Percentiles rank a stretch among this genome's conserved stretches.
These are phyloP conservation scores for Aspergillus persii DNA, from an alignment of 2,329 filamentous ascomycete species.

Conservation along the genomic window DNA sequence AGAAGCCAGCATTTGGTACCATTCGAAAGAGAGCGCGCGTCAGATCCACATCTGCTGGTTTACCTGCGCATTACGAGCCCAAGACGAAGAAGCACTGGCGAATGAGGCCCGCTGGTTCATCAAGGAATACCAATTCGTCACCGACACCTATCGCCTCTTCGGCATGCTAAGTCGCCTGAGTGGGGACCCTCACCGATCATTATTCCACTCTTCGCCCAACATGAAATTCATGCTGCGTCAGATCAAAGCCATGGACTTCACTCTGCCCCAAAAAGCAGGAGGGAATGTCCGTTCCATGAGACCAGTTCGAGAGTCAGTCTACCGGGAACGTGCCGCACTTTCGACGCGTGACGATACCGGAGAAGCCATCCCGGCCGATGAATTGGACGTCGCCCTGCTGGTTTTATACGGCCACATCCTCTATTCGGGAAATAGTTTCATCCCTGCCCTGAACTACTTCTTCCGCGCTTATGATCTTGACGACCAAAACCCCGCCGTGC, in stretches of 20 bases:
- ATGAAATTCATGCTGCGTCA: conserved; percentile 91
- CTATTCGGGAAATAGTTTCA: conserved; percentile 78
- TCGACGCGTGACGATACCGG: conserved; percentile 38
- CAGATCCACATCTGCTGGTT: conserved; percentile 76
- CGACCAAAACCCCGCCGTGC: conserved; percentile 72
- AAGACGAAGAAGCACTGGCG: conserved; percentile 73
- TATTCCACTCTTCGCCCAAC: conserved; percentile 76
- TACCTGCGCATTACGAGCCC: conserved; percentile 75
- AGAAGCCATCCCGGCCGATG: conserved; percentile 36
- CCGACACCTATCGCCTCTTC: conserved; percentile 81
- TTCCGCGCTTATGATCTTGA: conserved; percentile 72
- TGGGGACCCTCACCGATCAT: conserved; percentile 57
- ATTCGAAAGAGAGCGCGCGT: conserved; percentile 65
- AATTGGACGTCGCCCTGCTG: conserved; percentile 76
- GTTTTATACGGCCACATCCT: conserved; percentile 90
- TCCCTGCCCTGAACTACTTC: conserved; percentile 83
- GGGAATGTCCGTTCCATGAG: conserved; percentile 22
- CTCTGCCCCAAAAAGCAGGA: conserved; percentile 50
- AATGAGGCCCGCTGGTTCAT: conserved; percentile 79
- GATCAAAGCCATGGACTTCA: conserved; percentile 82
- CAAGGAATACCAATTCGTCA: conserved; percentile 73
- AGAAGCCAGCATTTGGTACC: conserved; percentile 79
- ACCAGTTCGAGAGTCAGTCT: conserved; percentile 41
- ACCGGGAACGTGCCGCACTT: conserved; percentile 43
- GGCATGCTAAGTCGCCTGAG: conserved; percentile 73